Conservation (phyloP, 257 asterid species). For the Ilex aquifolium region DNA sequence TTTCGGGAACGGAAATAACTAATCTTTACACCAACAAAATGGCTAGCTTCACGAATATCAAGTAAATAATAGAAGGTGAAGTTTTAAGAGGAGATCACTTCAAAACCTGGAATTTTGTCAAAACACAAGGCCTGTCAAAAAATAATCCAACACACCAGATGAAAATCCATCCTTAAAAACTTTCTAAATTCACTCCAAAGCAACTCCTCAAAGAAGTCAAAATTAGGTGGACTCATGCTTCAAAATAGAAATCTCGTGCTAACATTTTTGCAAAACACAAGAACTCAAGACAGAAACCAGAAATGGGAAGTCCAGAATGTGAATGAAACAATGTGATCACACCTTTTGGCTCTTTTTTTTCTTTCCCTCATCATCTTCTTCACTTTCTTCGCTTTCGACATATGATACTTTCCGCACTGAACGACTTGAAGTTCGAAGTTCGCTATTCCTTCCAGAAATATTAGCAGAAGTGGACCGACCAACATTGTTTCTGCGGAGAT, state of each 20-base stretch:
- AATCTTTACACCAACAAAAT: too few species aligned
- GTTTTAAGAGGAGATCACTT: too few species aligned
- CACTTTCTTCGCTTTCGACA: constrained; percentile 96
- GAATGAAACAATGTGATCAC: constrained; percentile 7
- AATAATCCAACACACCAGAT: too few species aligned
- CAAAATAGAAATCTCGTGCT: not conserved
- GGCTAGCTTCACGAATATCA: too few species aligned
- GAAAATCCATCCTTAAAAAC: too few species aligned
- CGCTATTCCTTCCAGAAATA: constrained; percentile 51
- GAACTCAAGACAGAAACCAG: not conserved
- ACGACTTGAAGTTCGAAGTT: constrained; percentile 77
- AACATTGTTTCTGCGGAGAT: constrained; percentile 45
- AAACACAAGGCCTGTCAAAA: too few species aligned
- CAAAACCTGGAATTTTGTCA: too few species aligned
- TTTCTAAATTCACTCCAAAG: too few species aligned
- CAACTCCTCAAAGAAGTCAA: not conserved
- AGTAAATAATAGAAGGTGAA: too few species aligned
- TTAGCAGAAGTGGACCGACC: constrained; percentile 38
- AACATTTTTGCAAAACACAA: not conserved
- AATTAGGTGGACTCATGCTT: not conserved
- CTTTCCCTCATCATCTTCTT: constrained; percentile 70
- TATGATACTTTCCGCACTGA: constrained; percentile 90
- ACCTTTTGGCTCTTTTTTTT: constrained; percentile 74
- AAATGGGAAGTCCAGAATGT: not conserved
- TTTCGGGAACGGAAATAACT: too few species aligned